Evolutionary conservation across 1,284 basidiomycete species (phyloP).

Genomic region (Naganishia sp.): DNA sequence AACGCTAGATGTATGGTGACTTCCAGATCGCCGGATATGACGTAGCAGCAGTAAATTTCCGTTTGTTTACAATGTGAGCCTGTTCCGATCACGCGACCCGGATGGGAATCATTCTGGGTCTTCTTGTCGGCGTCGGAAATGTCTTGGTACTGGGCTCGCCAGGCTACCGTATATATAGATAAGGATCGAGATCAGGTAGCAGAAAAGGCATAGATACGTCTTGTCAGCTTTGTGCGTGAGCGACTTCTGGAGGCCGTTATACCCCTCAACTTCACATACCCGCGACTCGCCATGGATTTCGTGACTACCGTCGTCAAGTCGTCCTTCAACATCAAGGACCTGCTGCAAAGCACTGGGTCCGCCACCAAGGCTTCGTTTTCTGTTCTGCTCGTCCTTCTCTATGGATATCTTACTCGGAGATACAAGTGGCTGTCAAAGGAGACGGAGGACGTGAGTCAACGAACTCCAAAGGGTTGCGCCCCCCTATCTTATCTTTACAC

Average conservation of each 20-base stretch:
- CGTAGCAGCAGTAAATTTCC: constrained; percentile 4
- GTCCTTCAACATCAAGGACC: constrained; percentile 15
- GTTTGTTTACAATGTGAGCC: constrained; percentile 13
- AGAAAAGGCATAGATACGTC: no score
- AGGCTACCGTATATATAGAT: neutral
- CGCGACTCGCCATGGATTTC: constrained; percentile 1
- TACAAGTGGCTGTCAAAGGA: constrained; percentile 39
- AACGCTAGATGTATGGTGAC: neutral
- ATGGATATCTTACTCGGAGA: constrained; percentile 41
- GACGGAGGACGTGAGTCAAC: constrained; percentile 40
- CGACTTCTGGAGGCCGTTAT: no score
- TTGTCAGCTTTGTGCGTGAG: no score
- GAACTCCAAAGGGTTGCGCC: neutral
- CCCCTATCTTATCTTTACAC: no score
- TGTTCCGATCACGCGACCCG: constrained; percentile 8
- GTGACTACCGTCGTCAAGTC: constrained; percentile 10
- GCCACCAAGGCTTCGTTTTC: constrained; percentile 41
- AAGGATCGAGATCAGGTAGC: neutral
- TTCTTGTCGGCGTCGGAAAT: neutral
- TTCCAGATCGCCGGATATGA: constrained; percentile 6
- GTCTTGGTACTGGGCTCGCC: neutral
- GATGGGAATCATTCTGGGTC: neutral
- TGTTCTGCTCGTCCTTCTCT: constrained; percentile 47
- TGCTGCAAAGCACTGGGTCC: constrained; percentile 11
- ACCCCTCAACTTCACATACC: no score